Evolutionary conservation across 768 basidiomycete genomes (phyloP), one percentile per base, ranked within the genome.

Genomic region (Boletus bicolor): DNA sequence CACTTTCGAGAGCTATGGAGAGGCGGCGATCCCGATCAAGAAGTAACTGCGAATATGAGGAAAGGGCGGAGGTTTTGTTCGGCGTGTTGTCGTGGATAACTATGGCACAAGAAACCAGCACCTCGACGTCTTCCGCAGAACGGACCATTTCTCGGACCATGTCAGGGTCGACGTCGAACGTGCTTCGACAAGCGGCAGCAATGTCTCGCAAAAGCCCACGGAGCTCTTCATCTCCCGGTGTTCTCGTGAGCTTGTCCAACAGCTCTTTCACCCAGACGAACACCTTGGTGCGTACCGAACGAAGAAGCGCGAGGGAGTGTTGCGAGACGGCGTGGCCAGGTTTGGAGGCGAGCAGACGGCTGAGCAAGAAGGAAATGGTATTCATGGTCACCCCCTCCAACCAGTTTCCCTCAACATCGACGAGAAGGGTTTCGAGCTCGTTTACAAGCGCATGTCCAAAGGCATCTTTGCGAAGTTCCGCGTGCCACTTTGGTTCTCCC

Each of bases 361-460:
- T 51, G 7, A 65, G 62, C 7, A 81, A 56, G 24, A 69, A 51
- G 2, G 71, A 64, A 24, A 73, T 64, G 3, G 69, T 75, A 55
- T 65, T 50, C 53, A 75, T 61, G 0, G 73, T 61, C 8, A 63
- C 50, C 0, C 58, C 62, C 54, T 74, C 68, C 46, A 70, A 58
- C 80, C 80, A 81, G 51, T 76, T 81, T 9, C 51, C 68, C 49
- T 67, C 59, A 26, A 81, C 60, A 21, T 65, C 68, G 24, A 42
- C 48, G 17, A 78, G 42, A 4, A 77, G 62, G 17, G 55, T 56
- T 9, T 69, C 63, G 3, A 77, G 55, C 51, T 76, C 75, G 6
- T 43, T 56, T 2, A 79, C 48, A 4, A 82, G 60, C 1, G 62
- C 64, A 6, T 7, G 0, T 14, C 74, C 65, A 44, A 80, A 82